A percentile compares a stretch with the other conserved stretches of the same genome.
Conservation (phyloP, 441 rosid genomes). For the Pelargonium hybrid region DNA sequence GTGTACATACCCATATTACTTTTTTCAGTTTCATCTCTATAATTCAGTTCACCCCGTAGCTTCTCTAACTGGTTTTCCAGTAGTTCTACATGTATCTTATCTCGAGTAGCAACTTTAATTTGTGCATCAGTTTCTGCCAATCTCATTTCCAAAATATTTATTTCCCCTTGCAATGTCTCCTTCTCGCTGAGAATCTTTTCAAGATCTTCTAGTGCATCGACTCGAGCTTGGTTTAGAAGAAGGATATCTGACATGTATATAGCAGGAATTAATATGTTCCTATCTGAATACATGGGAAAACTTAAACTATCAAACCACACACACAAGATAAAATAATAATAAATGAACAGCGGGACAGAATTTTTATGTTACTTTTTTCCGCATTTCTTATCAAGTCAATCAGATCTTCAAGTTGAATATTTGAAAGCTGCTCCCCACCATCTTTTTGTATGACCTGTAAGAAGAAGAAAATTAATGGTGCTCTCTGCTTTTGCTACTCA, state of each 20-base stretch:
- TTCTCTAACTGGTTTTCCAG: conserved; percentile 64
- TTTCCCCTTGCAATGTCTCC: conserved; percentile 65
- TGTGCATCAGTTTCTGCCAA: conserved; percentile 77
- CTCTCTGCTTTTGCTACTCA: background rate
- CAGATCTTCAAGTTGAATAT: conserved; percentile 51
- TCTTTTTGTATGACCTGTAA: conserved; percentile 40
- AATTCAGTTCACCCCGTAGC: conserved; percentile 43
- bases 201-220: conserved; percentile 66
- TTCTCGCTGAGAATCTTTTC: conserved; percentile 58
- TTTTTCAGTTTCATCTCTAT: conserved; percentile 25
- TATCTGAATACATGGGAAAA: conserved; percentile 4
- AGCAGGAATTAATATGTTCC: conserved; percentile 7
- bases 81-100: conserved; percentile 57
- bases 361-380: conserved; percentile 51
- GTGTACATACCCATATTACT: conserved; percentile 18
- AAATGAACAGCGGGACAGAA: conserved; percentile 12
- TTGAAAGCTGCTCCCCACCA: conserved; percentile 37
- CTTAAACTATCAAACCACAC: background rate
- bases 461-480: conserved; percentile 9
- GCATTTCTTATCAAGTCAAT: conserved; percentile 71
- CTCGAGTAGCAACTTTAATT: conserved; percentile 61
- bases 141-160: conserved; percentile 52
- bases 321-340: background rate
- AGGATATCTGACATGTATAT: conserved; percentile 44
- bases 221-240: conserved; percentile 76